phyloP scores from a whole-genome alignment of 768 basidiomycete genomes.

The Mrakia blollopis region DNA sequence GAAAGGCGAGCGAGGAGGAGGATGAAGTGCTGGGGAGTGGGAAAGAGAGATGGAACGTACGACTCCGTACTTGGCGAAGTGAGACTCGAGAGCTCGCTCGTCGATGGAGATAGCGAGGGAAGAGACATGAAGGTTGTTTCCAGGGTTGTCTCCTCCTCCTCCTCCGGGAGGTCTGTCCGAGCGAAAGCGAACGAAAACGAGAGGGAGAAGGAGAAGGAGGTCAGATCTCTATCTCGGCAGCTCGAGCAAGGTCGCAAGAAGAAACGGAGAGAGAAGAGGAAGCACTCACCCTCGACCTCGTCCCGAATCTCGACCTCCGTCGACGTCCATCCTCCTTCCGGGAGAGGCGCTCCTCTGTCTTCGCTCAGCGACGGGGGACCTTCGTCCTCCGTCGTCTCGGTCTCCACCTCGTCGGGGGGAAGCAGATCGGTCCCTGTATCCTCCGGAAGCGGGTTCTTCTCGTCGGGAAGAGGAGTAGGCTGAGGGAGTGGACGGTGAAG shows the following conservation, averaged over 20 bases:
- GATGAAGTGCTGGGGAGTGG: too few species aligned
- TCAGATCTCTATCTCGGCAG: not conserved
- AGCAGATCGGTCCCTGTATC: conserved; percentile 24
- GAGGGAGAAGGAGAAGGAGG: too few species aligned
- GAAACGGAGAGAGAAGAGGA: not conserved
- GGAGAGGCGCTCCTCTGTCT: conserved; percentile 13
- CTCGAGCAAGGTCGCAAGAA: too few species aligned
- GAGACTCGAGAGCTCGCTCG: conserved; percentile 78
- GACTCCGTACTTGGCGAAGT: conserved; percentile 81
- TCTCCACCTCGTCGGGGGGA: conserved; percentile 28
- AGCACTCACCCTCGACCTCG: conserved; percentile 10
- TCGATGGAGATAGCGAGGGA: conserved; percentile 61
- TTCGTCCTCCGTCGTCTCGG: conserved; percentile 20
- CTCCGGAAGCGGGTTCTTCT: conserved; percentile 7
- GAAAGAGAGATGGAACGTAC: conserved; percentile 49
- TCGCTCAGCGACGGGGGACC: conserved; percentile 1
- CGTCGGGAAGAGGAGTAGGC: conserved; percentile 25
- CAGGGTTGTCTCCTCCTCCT: conserved; percentile 53
- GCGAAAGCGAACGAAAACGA: not conserved
- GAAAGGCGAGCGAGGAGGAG: not conserved
- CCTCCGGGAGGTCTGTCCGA: conserved; percentile 31
- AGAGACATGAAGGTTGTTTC: conserved; percentile 64
- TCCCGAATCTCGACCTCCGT: too few species aligned
- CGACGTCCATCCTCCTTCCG: conserved; percentile 24
- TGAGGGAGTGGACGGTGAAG: not conserved